Evolutionary conservation across 2,329 filamentous ascomycete species (phyloP), one percentile per base, ranked within the genome.

Genomic region (Sporothrix globosa): DNA sequence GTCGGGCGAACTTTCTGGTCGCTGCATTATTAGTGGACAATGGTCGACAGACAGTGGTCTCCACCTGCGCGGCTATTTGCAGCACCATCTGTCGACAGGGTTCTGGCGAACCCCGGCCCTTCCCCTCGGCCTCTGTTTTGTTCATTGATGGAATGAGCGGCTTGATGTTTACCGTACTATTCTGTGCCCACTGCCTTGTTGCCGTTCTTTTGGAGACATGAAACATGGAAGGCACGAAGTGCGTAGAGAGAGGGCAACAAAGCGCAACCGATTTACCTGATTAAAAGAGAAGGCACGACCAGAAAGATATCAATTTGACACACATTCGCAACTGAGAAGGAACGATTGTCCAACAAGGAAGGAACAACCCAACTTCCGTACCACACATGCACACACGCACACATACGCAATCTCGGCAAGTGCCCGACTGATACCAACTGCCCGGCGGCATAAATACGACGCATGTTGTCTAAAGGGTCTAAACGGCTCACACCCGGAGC

Each of bases 51-150:
- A 17, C 61, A 63, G n/a, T 27, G 46, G 60, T 58, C 34, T 61
- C 52, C 60, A 67, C 69, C 69, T 70, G 69, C 69, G 69, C 69
- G 69, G 61, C 69, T 70, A 70, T 67, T 67, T 70, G 24, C 66
- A 50, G 44, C 53, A 67, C 61, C 53, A 58, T 14, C 50, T 34
- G 58, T n/a, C 41, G 30, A 61, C 53, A 61, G 6, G 24, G 54
- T 27, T 39, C 54, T 24, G 67, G 46, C 53, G 24, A 27, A n/a
- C 19, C 21, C n/a, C 44, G 53, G 24, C 7, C 41, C 1, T 34
- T 39, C 5, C 14, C 9, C 3, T 41, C n/a, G 30, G 65, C 19
- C 24, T 34, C n/a, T 13, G 11, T 41, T 60, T 39, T 41, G 52
- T 24, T 24, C 19, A 2, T 44, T 61, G 19, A 44, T 44, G 19